Evolutionary conservation across 495 filamentous ascomycete genomes (phyloP), one percentile per base, ranked within the genome.

Genomic region (Cryomyces antarcticus): DNA sequence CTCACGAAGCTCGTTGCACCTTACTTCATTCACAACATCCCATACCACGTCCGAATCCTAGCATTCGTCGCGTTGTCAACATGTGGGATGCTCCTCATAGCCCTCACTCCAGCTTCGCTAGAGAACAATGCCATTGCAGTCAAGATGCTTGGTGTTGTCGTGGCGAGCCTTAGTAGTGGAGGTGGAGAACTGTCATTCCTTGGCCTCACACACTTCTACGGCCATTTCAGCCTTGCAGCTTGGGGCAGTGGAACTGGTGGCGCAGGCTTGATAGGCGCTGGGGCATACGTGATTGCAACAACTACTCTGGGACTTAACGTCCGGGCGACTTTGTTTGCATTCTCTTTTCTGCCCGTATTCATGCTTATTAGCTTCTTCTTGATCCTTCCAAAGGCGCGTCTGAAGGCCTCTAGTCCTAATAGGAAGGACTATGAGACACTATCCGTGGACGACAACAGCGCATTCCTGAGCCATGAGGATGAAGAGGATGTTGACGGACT

Each of bases 221-320:
- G 89, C 0, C 73, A 69, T n/a, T 82, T 83, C 57, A 87, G 82
- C 49, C 63, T 96, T 37, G 89, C 88, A 4, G 76, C 82, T 9
- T 97, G 89, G 89, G 78, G 85, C 0, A 87, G 78, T 52, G 89
- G 89, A 0, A 96, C 89, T 0, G 89, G 89, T 4, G 89, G 76
- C 0, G 89, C 89, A 1, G 89, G 89, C 2, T 54, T 97, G 49
- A 61, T 87, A 5, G 89, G 89, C 1, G 82, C 87, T 6, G 87
- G 84, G 1, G 62, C 84, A 31, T 97, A 97, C 58, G 80, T 85
- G 29, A 45, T 92, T 24, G 70, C 84, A 28, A 95, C 86, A 0
- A 83, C 76, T n/a, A 75, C 73, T 46, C 45, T 92, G 7, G 75
- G 76, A 0, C 66, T 89, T 44, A 74, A 68, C 33, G 77, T 88